These are phyloP conservation scores for Beta corolliflora DNA, from an alignment of 179 eudicot genomes.

Conservation along the genomic window DNA sequence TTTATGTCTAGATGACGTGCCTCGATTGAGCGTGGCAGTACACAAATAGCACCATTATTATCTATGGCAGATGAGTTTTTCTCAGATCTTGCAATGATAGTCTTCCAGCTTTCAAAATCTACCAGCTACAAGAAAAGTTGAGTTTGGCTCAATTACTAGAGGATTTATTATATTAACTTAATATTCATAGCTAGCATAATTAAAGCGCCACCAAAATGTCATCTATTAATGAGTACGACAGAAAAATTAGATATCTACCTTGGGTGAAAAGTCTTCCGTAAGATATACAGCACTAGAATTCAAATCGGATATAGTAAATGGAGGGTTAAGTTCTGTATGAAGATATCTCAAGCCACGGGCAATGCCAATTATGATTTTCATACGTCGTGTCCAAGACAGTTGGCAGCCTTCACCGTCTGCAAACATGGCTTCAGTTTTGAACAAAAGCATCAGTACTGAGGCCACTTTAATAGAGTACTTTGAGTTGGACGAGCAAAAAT, in stretches of 20 bases:
- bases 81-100: slow-evolving; percentile 77
- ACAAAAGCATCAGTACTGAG: not conserved
- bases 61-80: slow-evolving; percentile 66
- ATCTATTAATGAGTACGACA: too few relatives aligned
- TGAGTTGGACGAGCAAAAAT: not conserved
- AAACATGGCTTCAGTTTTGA: slow-evolving; percentile 31
- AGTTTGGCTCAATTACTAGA: not conserved
- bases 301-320: slow-evolving; percentile 78
- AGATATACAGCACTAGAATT: slow-evolving; percentile 87
- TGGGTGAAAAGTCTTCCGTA: slow-evolving; percentile 90
- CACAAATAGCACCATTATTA: slow-evolving; percentile 71
- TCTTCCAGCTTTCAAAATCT: slow-evolving; percentile 97
- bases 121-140: slow-evolving; percentile 56
- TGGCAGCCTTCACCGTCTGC: slow-evolving; percentile 92
- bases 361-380: slow-evolving; percentile 82
- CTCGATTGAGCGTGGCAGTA: slow-evolving; percentile 69
- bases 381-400: slow-evolving; percentile 89
- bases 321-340: slow-evolving; percentile 84
- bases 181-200: not conserved
- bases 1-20: slow-evolving; percentile 73
- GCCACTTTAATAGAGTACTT: not conserved
- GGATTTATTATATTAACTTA: not conserved
- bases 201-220: too few relatives aligned
- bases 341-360: slow-evolving; percentile 85
- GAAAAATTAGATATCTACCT: slow-evolving; percentile 42